Percentiles rank a stretch among this genome's conserved stretches.
phyloP scores from a whole-genome alignment of 2,329 filamentous ascomycete genomes.

The Aschersonia sp. region DNA sequence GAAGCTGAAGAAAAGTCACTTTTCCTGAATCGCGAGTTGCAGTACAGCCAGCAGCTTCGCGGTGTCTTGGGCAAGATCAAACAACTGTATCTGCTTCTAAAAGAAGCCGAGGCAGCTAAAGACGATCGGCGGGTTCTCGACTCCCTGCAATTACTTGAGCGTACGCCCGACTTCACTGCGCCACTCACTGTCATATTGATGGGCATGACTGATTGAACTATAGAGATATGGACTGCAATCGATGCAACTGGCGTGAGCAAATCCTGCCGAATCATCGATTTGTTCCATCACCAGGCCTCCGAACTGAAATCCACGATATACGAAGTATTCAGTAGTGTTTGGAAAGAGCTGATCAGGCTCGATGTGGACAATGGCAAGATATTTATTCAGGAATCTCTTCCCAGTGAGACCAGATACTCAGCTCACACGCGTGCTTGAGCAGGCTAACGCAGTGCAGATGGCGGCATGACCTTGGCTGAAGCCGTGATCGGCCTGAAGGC shows the following conservation, averaged over 20 bases:
- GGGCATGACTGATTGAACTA: constrained; percentile 6
- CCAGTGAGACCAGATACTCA: constrained; percentile 25
- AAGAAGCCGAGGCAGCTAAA: constrained; percentile 43
- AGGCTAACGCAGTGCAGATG: constrained; percentile 20
- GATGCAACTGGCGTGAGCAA: constrained; percentile 44
- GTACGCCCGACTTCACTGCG: constrained; percentile 19
- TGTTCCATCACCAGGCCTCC: constrained; percentile 51
- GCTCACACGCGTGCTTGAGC: neutral
- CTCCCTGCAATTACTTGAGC: constrained; percentile 40
- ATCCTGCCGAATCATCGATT: constrained; percentile 44
- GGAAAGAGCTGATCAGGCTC: constrained; percentile 52
- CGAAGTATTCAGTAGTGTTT: constrained; percentile 53
- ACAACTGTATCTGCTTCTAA: constrained; percentile 44
- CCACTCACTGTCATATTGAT: neutral
- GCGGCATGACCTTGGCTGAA: constrained; percentile 36
- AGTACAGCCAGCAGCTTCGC: constrained; percentile 43
- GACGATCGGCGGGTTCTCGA: constrained; percentile 41
- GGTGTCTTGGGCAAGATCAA: constrained; percentile 35
- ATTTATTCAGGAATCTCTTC: constrained; percentile 34
- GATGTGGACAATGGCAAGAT: constrained; percentile 41
- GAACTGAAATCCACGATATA: constrained; percentile 53
- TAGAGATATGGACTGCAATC: constrained; percentile 43
- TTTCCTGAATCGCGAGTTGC: constrained; percentile 43
- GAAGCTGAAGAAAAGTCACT: constrained; percentile 38
- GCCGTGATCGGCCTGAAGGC: constrained; percentile 40